Evolutionary conservation across 1,284 basidiomycete genomes (phyloP).

Genomic region (Pterulicium gracile): DNA sequence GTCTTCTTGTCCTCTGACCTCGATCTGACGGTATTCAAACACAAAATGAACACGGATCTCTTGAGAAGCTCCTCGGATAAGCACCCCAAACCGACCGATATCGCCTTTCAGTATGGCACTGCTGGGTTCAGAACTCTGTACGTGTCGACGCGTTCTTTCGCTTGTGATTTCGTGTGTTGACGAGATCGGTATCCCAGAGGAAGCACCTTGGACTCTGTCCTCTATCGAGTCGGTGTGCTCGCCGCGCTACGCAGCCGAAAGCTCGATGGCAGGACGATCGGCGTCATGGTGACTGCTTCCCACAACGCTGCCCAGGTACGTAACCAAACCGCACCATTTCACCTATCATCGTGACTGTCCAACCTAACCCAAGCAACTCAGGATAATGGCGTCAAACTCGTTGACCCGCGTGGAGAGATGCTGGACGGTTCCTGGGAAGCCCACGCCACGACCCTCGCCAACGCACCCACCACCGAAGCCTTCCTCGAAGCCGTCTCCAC

Average conservation of each 20-base stretch:
- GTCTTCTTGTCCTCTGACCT: no score
- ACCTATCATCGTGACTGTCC: conserved; percentile 5
- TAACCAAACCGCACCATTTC: conserved; percentile 9
- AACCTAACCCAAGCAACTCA: no score
- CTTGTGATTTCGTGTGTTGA: conserved; percentile 4
- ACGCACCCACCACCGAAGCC: conserved; percentile 66
- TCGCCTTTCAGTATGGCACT: conserved; percentile 83
- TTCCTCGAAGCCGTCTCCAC: conserved; percentile 60
- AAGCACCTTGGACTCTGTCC: conserved; percentile 77
- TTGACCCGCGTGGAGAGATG: conserved; percentile 99
- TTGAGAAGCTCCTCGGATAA: conserved; percentile 40
- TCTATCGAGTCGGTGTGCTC: conserved; percentile 89
- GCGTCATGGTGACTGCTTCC: conserved; percentile 98
- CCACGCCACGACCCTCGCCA: conserved; percentile 85
- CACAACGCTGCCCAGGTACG: conserved; percentile 92
- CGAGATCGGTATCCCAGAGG: conserved; percentile 41
- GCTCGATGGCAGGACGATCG: conserved; percentile 83
- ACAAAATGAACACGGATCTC: conserved; percentile 20
- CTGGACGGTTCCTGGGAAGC: conserved; percentile 91
- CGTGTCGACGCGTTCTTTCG: conserved; percentile 22
- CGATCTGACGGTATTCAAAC: not conserved
- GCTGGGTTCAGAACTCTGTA: conserved; percentile 92
- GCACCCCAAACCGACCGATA: conserved; percentile 52
- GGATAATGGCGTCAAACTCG: conserved; percentile 98
- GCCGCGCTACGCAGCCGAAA: conserved; percentile 88